These are phyloP conservation scores for Albifimbria verrucaria DNA, from an alignment of 2,329 filamentous ascomycete genomes.

Conservation along the genomic window DNA sequence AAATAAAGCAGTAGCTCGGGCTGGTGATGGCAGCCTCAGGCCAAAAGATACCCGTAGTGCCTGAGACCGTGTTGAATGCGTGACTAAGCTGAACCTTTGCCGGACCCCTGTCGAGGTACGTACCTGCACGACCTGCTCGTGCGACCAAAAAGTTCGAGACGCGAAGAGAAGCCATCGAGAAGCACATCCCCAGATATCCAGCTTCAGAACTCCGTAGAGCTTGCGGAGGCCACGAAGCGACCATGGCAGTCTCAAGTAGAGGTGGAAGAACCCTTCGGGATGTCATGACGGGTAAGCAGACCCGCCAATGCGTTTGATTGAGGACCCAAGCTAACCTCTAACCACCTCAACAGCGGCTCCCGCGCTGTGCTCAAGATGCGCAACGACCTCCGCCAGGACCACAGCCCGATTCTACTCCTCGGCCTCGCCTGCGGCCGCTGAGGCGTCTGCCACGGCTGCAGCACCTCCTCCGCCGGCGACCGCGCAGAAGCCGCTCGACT, in stretches of 20 bases:
- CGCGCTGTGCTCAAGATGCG: conserved; percentile 36
- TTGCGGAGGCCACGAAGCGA: conserved; percentile 12
- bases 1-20: conserved; percentile 10
- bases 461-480: conserved; percentile 12
- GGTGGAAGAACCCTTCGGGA: conserved; percentile 47
- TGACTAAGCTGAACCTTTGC: not conserved
- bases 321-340: conserved; percentile 7
- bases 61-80: not conserved
- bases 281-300: conserved; percentile 46
- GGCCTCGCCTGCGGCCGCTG: conserved; percentile 17
- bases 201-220: conserved; percentile 8
- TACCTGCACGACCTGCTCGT: not conserved
- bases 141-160: conserved; percentile 19
- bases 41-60: conserved; percentile 8
- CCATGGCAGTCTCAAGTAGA: conserved; percentile 55
- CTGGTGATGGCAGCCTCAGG: conserved; percentile 22
- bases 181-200: conserved; percentile 7
- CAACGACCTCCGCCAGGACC: conserved; percentile 23
- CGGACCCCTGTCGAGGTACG: not conserved
- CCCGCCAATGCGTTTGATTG: conserved; percentile 13
- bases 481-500: conserved; percentile 23
- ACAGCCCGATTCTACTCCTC: conserved; percentile 34
- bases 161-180: conserved; percentile 9
- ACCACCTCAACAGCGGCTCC: conserved; percentile 18
- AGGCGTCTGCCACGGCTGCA: conserved; percentile 14